Evolutionary conservation across 1,284 basidiomycete genomes (phyloP), one percentile per base, ranked within the genome.

Genomic region (Rhodotorula sp.): DNA sequence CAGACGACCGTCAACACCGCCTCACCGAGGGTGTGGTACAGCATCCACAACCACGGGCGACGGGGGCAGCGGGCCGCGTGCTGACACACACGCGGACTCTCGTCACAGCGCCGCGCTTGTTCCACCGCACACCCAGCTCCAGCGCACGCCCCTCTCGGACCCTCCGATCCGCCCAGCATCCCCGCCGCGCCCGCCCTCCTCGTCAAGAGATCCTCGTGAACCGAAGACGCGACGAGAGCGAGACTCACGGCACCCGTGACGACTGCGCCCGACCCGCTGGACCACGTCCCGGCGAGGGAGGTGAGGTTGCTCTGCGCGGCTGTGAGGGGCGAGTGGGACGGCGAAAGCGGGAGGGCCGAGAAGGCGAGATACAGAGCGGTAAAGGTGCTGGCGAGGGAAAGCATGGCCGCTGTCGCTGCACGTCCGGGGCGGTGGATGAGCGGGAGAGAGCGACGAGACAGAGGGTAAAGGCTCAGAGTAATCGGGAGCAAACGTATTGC

Each of bases 161-260:
- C 19, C 29, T 9, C 25, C 9, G 48, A n/a, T 4, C 54, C 34
- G 34, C 17, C 34, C 19, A 12, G 29, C 29, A 5, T 17, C 3
- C 48, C 25, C 50, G 0, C 39, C n/a, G 12, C n/a, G 57, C 57
- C 39, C 15, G 13, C 7, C 5, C 13, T 32, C 19, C 32, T 19
- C 1, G 32, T 34, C 32, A 32, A 34, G 19, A 17, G 53, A 0
- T 10, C 4, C 19, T 21, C 8, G 8, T 8, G 1, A 0, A 19
- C 21, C 32, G 32, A 21, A 32, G 12, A 17, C 2, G 17, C 27
- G 0, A 6, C 17, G 4, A 21, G 21, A n/a, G 54, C n/a, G n/a
- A 15, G 27, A 89, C 93, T 82, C 80, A 94, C 92, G n/a, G 88
- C 51, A 53, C 94, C 94, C 27, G 94, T 96, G 25, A 85, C 57